Conservation (phyloP, 805 yeast genomes). For the Maudiozyma turicensis region DNA sequence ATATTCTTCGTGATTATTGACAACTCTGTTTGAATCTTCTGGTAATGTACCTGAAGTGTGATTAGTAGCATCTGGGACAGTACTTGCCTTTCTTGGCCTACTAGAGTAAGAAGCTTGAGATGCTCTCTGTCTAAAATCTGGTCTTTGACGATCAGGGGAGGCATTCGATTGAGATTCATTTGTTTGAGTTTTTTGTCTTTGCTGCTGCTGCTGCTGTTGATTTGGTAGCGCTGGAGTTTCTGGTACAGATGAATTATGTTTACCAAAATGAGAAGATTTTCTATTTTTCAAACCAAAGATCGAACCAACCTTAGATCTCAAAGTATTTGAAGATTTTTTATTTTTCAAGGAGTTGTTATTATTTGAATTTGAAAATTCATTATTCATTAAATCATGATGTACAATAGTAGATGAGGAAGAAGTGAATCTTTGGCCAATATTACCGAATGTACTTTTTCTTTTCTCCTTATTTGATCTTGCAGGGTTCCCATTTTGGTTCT, state of each 20-base stretch:
- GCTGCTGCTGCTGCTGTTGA: not conserved
- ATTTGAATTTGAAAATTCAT: constrained; percentile 24
- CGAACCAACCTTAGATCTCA: constrained; percentile 68
- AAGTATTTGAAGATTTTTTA: constrained; percentile 30
- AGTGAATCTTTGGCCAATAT: constrained; percentile 20
- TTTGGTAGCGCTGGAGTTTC: constrained; percentile 2
- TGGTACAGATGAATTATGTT: constrained; percentile 2
- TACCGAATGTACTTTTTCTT: constrained; percentile 22
- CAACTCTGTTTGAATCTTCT: not conserved
- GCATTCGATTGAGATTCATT: not conserved
- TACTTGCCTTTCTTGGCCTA: not conserved
- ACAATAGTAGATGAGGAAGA: constrained; percentile 24
- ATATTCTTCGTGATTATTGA: not conserved
- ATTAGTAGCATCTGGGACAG: not conserved
- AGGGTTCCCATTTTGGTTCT: not conserved
- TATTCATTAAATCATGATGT: constrained; percentile 26
- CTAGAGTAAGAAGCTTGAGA: not conserved
- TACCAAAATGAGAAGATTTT: constrained; percentile 7
- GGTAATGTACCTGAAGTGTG: not conserved
- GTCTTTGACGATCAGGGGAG: not conserved
- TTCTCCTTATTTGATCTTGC: constrained; percentile 8
- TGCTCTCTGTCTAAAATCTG: not conserved
- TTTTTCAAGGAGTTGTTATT: constrained; percentile 24
- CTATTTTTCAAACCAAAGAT: constrained; percentile 45
- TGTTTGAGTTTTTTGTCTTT: not conserved